Conservation (phyloP, 1,284 basidiomycete genomes). For the Entoloma clypeatum region DNA sequence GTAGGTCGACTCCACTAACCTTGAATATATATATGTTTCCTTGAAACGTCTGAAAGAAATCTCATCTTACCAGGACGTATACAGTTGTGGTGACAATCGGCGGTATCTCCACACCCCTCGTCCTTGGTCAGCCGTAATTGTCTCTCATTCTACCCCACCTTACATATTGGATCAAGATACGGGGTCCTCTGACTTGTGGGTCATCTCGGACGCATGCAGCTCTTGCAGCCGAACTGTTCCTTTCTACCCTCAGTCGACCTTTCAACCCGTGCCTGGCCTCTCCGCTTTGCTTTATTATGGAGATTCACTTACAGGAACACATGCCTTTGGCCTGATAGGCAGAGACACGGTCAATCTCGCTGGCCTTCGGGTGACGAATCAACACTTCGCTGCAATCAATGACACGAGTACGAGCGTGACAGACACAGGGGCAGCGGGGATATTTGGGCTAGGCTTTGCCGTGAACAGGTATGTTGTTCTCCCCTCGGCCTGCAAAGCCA, state of each 20-base stretch:
- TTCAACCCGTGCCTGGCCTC: constrained; percentile 31
- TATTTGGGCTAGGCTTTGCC: constrained; percentile 52
- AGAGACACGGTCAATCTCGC: constrained; percentile 43
- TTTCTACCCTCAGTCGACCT: constrained; percentile 34
- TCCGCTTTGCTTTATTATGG: constrained; percentile 46
- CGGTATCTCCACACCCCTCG: constrained; percentile 18
- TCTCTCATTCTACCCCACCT: not conserved
- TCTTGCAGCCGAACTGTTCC: constrained; percentile 19
- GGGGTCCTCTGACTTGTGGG: constrained; percentile 24
- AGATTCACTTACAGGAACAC: constrained; percentile 51
- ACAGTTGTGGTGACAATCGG: constrained; percentile 20
- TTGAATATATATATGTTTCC: not conserved
- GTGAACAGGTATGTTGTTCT: constrained; percentile 29
- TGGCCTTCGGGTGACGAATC: constrained; percentile 38
- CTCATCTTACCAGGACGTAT: constrained; percentile 16
- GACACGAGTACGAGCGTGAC: constrained; percentile 47
- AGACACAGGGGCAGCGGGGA: constrained; percentile 44
- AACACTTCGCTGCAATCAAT: constrained; percentile 50
- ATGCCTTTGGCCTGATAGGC: constrained; percentile 48
- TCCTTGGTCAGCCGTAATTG: constrained; percentile 16
- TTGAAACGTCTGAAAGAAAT: not conserved
- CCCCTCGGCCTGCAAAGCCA: no score
- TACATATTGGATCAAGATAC: constrained; percentile 16
- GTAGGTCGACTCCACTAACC: constrained; percentile 12
- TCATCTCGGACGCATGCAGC: constrained; percentile 21